These are phyloP conservation scores for Mycosphaerelloides madeirae DNA, from an alignment of 2,329 filamentous ascomycete genomes.

Conservation along the genomic window DNA sequence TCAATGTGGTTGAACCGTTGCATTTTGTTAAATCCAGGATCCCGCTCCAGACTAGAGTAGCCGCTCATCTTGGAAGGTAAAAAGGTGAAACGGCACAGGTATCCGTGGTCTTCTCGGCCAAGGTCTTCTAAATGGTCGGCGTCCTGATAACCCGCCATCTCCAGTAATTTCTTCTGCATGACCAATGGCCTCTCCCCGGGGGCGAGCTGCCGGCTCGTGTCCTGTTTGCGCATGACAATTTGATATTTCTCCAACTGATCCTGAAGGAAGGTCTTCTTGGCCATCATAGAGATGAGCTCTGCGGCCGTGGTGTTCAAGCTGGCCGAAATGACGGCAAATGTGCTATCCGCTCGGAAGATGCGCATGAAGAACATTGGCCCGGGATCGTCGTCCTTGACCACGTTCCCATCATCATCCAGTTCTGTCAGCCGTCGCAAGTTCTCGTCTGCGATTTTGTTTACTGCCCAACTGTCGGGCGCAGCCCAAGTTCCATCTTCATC, in stretches of 20 bases:
- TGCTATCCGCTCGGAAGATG: conserved; percentile 88
- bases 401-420: conserved; percentile 62
- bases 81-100: conserved; percentile 93
- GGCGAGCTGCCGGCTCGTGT: conserved; percentile 75
- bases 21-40: conserved; percentile 74
- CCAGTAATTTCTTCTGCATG: conserved; percentile 84
- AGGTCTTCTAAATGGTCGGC: conserved; percentile 87
- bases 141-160: conserved; percentile 86
- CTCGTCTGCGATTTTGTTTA: conserved; percentile 67
- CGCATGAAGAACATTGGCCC: conserved; percentile 81
- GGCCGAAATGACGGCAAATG: conserved; percentile 87
- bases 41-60: conserved; percentile 64
- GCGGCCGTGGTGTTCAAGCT: conserved; percentile 76
- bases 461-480: conserved; percentile 94
- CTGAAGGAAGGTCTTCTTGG: conserved; percentile 89
- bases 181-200: conserved; percentile 76
- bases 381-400: conserved; percentile 66
- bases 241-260: conserved; percentile 92
- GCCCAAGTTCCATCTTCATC: conserved; percentile 65
- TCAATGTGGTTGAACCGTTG: conserved; percentile 95
- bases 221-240: conserved; percentile 90
- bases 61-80: conserved; percentile 83
- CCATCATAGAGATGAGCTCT: conserved; percentile 83
- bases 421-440: conserved; percentile 55
- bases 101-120: conserved; percentile 94